Conservation (phyloP, 2,329 filamentous ascomycete species). For the Colletotrichum endophyticum region DNA sequence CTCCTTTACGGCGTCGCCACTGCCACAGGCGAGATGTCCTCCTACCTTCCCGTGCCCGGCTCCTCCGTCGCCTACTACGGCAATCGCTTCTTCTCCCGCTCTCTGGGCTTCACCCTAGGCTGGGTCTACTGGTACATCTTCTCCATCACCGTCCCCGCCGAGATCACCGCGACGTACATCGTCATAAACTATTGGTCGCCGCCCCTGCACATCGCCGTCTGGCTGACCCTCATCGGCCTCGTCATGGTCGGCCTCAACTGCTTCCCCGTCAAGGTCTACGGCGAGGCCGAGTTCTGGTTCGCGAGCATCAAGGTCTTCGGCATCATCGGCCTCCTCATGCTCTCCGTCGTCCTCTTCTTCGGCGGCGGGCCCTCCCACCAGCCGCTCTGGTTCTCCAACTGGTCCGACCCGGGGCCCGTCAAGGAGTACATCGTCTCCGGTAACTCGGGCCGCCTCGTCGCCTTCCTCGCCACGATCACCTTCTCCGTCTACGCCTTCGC, state of each 20-base stretch:
- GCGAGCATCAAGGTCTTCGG: slow-evolving; percentile 57
- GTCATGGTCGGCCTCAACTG: slow-evolving; percentile 20
- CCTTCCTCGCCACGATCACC: slow-evolving; percentile 22
- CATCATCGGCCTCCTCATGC: slow-evolving; percentile 65
- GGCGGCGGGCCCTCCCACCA: slow-evolving; percentile 22
- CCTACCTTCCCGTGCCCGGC: slow-evolving; percentile 33
- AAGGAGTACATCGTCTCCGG: not conserved
- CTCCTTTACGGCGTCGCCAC: slow-evolving; percentile 46
- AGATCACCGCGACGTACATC: slow-evolving; percentile 21
- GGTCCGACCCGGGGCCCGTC: slow-evolving; percentile 6
- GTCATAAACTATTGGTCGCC: slow-evolving; percentile 25
- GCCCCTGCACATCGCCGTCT: slow-evolving; percentile 15
- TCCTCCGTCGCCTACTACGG: not conserved
- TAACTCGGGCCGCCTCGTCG: slow-evolving; percentile 19
- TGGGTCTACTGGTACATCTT: slow-evolving; percentile 65
- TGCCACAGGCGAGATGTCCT: not conserved
- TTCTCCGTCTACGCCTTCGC: slow-evolving; percentile 24
- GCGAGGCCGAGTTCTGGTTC: slow-evolving; percentile 64
- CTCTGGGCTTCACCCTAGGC: slow-evolving; percentile 57
- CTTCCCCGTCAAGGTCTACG: slow-evolving; percentile 38
- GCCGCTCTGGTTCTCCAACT: slow-evolving; percentile 20
- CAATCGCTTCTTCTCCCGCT: slow-evolving; percentile 55
- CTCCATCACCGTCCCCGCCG: slow-evolving; percentile 43
- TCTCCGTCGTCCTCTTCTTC: slow-evolving; percentile 49
- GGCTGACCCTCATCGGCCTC: slow-evolving; percentile 21